Evolutionary conservation across 306 rosid species (phyloP).

Genomic region (Quercus parvula): DNA sequence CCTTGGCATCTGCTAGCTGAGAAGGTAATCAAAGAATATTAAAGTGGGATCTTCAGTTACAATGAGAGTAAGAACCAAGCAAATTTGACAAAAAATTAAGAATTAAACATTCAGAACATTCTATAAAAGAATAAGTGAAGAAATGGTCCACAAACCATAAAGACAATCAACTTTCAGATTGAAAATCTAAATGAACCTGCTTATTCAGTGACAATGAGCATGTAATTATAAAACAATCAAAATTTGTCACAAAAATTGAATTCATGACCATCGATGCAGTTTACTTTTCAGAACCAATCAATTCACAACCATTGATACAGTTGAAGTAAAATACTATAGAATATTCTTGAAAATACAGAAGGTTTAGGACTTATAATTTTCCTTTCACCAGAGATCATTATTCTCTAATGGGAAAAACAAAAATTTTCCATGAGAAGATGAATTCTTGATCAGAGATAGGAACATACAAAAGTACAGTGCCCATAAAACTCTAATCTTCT

Average conservation of each 20-base stretch:
- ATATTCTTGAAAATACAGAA: background rate
- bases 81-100: background rate
- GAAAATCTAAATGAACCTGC: background rate
- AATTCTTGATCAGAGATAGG: background rate
- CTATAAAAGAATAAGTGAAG: background rate
- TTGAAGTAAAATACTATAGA: background rate
- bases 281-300: background rate
- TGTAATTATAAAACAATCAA: no score
- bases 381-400: background rate
- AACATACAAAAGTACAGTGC: background rate
- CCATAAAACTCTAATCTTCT: no score
- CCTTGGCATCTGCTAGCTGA: slow-evolving; percentile 84
- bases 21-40: slow-evolving; percentile 4
- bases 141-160: background rate
- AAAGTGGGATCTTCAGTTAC: slow-evolving; percentile 8
- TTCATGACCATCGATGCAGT: no score
- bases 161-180: background rate
- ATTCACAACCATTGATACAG: background rate
- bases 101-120: background rate
- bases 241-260: no score
- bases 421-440: background rate
- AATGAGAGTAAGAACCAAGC: background rate
- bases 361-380: background rate
- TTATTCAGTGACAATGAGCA: no score
- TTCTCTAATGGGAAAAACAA: background rate